Evolutionary conservation across 257 asterid genomes (phyloP).

Genomic region (Rauvolfia tetraphylla): DNA sequence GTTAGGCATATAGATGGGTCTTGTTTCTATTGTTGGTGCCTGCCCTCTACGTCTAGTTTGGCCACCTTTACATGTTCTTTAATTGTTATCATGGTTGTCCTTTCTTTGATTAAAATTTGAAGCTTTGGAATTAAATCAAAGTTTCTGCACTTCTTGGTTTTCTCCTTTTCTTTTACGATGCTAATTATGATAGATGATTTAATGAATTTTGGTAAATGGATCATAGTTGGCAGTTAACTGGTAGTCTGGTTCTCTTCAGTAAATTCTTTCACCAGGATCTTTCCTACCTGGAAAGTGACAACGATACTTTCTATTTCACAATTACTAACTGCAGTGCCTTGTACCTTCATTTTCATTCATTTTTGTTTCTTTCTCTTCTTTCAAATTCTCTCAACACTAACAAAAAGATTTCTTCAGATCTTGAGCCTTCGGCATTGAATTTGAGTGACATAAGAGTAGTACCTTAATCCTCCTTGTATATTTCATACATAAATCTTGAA

Average conservation of each 20-base stretch:
- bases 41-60: neutral
- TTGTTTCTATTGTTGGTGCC: neutral
- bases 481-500: too few relatives aligned
- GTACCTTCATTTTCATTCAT: too few relatives aligned
- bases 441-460: too few relatives aligned
- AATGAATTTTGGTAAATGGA: neutral
- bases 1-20: neutral
- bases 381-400: too few relatives aligned
- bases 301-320: neutral
- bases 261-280: neutral
- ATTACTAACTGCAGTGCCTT: too few relatives aligned
- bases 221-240: neutral
- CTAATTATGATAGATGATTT: neutral
- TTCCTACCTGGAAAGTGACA: neutral
- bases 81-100: neutral
- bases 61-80: neutral
- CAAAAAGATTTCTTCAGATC: too few relatives aligned
- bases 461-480: too few relatives aligned
- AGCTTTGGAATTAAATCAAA: neutral
- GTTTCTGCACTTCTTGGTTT: neutral
- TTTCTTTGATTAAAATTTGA: neutral
- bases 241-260: neutral
- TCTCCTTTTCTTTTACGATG: neutral
- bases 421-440: too few relatives aligned
- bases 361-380: too few relatives aligned